Conservation (phyloP, 129 eudicot genomes). For the Smallanthus sonchifolius region DNA sequence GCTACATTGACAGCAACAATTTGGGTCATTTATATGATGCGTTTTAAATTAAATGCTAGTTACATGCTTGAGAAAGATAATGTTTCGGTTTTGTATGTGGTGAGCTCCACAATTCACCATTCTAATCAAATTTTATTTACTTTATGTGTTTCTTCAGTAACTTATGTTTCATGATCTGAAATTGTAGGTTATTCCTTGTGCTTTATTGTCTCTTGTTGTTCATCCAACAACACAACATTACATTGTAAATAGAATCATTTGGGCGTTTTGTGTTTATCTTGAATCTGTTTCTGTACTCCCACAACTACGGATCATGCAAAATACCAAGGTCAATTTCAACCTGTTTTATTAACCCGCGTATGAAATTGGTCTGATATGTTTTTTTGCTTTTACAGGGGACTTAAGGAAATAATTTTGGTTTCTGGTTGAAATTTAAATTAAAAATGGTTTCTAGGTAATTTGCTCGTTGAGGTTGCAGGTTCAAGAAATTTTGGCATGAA, state of each 20-base stretch:
- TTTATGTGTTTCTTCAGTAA: background rate
- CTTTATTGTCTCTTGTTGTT: constrained; percentile 28
- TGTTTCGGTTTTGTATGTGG: constrained; percentile 35
- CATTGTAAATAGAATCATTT: constrained; percentile 36
- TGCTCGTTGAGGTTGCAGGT: too few relatives aligned
- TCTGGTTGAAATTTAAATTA: too few relatives aligned
- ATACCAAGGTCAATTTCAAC: constrained; percentile 37
- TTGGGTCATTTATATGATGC: constrained; percentile 63
- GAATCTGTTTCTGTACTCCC: constrained; percentile 64
- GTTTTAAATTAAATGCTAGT: constrained; percentile 37
- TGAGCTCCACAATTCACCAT: constrained; percentile 4
- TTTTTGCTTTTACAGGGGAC: too few relatives aligned
- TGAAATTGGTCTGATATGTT: background rate
- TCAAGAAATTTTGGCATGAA: too few relatives aligned
- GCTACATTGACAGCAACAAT: constrained; percentile 42
- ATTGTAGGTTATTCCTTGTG: constrained; percentile 51
- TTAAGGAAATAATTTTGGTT: too few relatives aligned
- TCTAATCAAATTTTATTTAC: background rate
- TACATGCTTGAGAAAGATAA: constrained; percentile 52
- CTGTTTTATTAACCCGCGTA: background rate
- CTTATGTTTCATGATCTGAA: constrained; percentile 7
- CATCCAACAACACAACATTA: constrained; percentile 48
- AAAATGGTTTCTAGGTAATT: too few relatives aligned
- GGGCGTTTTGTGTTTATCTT: constrained; percentile 57
- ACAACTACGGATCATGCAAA: constrained; percentile 56